These are phyloP conservation scores for Trametes elegans DNA, from an alignment of 768 basidiomycete genomes.

Conservation along the genomic window DNA sequence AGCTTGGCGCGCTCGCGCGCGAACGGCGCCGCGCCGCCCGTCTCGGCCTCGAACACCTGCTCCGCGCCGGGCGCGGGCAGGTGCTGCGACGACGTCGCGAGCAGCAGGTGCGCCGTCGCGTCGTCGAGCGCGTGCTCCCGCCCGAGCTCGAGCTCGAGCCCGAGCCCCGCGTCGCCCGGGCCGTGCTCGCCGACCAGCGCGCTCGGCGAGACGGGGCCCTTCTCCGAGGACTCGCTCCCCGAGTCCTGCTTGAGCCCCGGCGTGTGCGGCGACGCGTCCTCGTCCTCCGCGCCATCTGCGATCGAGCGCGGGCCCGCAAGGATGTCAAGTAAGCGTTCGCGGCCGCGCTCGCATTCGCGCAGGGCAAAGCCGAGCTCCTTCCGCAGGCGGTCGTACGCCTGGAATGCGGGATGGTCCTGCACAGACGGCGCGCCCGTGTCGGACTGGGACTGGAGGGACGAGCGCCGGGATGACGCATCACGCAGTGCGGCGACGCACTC, in stretches of 20 bases:
- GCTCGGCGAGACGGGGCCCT: constrained; percentile 38
- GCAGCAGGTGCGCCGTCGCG: constrained; percentile 52
- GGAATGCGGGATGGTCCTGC: constrained; percentile 45
- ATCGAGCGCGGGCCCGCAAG: constrained; percentile 39
- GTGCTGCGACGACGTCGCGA: constrained; percentile 48
- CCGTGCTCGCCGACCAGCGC: constrained; percentile 2
- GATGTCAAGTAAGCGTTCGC: constrained; percentile 59
- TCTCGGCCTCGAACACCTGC: constrained; percentile 80
- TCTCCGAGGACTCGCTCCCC: constrained; percentile 54
- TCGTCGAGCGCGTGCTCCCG: constrained; percentile 54
- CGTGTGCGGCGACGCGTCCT: constrained; percentile 48
- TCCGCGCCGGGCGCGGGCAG: constrained; percentile 69
- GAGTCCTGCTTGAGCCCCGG: constrained; percentile 49
- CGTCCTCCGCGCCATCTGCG: constrained; percentile 38
- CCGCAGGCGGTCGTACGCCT: constrained; percentile 72
- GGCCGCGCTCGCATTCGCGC: constrained; percentile 79
- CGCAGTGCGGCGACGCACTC: constrained; percentile 60
- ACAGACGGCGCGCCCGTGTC: constrained; percentile 10
- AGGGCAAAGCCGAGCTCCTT: constrained; percentile 76
- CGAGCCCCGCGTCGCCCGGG: constrained; percentile 10
- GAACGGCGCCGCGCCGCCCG: constrained; percentile 37
- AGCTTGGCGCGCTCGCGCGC: constrained; percentile 62
- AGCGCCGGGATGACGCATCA: constrained; percentile 24
- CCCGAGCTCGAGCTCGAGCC: constrained; percentile 24
- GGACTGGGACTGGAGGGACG: constrained; percentile 5